A percentile compares a stretch with the other conserved stretches of the same genome.
Evolutionary conservation across 2,329 filamentous ascomycete species (phyloP).

Genomic region (Alternaria conjuncta): DNA sequence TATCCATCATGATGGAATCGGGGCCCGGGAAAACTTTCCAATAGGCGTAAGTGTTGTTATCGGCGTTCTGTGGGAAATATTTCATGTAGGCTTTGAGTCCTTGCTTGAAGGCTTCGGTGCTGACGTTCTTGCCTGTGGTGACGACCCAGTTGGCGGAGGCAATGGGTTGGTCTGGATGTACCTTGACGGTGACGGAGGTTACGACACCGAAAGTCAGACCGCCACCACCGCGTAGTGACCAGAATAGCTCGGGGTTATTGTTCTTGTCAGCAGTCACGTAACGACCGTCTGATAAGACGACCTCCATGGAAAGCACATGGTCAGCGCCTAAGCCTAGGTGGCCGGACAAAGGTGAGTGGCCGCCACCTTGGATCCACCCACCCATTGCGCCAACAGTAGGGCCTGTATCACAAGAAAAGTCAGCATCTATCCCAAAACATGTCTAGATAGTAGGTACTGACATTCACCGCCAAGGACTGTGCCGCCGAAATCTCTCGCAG

Average conservation of each 20-base stretch:
- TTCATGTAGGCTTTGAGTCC: neutral
- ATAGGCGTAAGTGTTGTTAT: neutral
- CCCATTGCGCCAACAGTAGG: constrained; percentile 56
- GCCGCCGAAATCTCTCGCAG: constrained; percentile 27
- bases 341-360: constrained; percentile 59
- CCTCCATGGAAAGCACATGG: constrained; percentile 33
- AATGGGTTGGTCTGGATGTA: neutral
- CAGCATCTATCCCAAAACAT: neutral
- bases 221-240: neutral
- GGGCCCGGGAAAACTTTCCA: neutral
- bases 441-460: constrained; percentile 2
- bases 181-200: neutral
- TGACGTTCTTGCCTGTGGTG: neutral
- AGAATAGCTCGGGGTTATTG: constrained; percentile 11
- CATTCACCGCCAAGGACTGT: constrained; percentile 32
- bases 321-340: constrained; percentile 48
- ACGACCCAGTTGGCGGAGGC: neutral
- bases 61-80: neutral
- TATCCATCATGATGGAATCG: neutral
- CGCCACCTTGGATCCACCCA: constrained; percentile 55
- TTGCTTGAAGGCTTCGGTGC: neutral
- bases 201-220: neutral
- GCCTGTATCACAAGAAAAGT: constrained; percentile 16
- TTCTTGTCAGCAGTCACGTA: constrained; percentile 30
- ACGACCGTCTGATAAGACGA: constrained; percentile 30